These are phyloP conservation scores for Myriosclerotinia duriaeana DNA, from an alignment of 2,329 filamentous ascomycete genomes.

Conservation along the genomic window DNA sequence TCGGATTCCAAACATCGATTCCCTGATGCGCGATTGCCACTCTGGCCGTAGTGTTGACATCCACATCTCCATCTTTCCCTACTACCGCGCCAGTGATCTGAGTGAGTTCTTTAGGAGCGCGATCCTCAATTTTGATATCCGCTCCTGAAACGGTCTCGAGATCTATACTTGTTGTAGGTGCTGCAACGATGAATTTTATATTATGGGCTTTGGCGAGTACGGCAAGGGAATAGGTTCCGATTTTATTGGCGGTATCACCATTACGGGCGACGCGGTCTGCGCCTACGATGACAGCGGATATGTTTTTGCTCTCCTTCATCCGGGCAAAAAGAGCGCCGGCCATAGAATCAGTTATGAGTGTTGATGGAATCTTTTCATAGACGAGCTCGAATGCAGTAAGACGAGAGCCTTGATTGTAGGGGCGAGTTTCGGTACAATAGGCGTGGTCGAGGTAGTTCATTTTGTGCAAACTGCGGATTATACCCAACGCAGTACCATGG, in stretches of 20 bases:
- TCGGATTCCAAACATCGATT: conserved; percentile 92
- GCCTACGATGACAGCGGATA: conserved; percentile 87
- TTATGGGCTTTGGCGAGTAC: conserved; percentile 87
- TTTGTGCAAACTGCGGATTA: conserved; percentile 79
- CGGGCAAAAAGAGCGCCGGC: conserved; percentile 77
- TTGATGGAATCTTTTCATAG: conserved; percentile 87
- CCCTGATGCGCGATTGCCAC: conserved; percentile 76
- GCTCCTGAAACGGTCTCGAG: conserved; percentile 72
- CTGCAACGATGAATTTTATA: conserved; percentile 91
- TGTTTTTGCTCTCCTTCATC: conserved; percentile 61
- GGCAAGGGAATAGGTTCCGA: conserved; percentile 89
- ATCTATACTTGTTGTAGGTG: conserved; percentile 92
- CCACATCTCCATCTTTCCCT: conserved; percentile 60
- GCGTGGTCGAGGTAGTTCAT: conserved; percentile 70
- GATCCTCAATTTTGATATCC: conserved; percentile 88
- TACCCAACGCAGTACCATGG: conserved; percentile 93
- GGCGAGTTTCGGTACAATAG: conserved; percentile 94
- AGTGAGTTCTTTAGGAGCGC: conserved; percentile 77
- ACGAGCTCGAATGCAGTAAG: conserved; percentile 96
- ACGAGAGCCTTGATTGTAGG: conserved; percentile 95
- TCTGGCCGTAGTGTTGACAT: conserved; percentile 62
- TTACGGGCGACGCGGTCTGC: conserved; percentile 95
- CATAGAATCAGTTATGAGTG: conserved; percentile 95
- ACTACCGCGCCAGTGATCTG: conserved; percentile 77
- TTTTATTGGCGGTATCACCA: conserved; percentile 97